A percentile compares a stretch with the other conserved stretches of the same genome.
phyloP scores from a whole-genome alignment of 2,329 filamentous ascomycete species.

The Ophiocordyceps camponoti-saundersi region DNA sequence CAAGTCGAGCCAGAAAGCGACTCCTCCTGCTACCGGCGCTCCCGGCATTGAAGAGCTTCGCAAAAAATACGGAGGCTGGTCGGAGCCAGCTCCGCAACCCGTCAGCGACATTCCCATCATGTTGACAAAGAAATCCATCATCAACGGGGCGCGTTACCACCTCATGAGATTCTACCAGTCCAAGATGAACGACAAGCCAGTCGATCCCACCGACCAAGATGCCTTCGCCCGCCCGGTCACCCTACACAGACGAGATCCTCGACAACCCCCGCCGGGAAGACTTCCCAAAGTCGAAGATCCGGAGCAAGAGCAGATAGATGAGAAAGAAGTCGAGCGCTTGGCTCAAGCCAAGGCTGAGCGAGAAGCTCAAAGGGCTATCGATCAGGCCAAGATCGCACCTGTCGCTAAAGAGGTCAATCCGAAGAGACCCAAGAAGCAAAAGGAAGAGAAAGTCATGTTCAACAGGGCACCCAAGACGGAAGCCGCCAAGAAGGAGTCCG shows the following conservation, averaged over 20 bases:
- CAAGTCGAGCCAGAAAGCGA: conserved; percentile 8
- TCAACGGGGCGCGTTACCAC: conserved; percentile 71
- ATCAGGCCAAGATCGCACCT: conserved; percentile 85
- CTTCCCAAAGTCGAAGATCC: conserved; percentile 42
- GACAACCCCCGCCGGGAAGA: conserved; percentile 46
- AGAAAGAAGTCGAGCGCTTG: conserved; percentile 42
- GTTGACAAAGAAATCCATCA: conserved; percentile 65
- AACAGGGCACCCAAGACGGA: conserved; percentile 65
- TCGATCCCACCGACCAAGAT: conserved; percentile 52
- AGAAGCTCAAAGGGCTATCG: conserved; percentile 71
- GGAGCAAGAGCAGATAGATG: conserved; percentile 27
- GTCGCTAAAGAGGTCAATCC: conserved; percentile 41
- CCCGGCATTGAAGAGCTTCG: conserved; percentile 23
- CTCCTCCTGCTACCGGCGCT: conserved; percentile 10
- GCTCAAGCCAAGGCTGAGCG: conserved; percentile 63
- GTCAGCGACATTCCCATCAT: conserved; percentile 49
- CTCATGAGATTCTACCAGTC: conserved; percentile 61
- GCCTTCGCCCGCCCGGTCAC: conserved; percentile 81
- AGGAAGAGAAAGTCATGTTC: conserved; percentile 74
- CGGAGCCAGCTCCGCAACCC: conserved; percentile 27
- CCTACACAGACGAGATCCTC: conserved; percentile 75
- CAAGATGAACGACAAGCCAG: conserved; percentile 37
- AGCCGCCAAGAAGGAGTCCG: conserved; percentile 58
- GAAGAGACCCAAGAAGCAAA: conserved; percentile 43
- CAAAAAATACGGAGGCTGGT: conserved; percentile 38